Percentiles rank a stretch among this genome's conserved stretches.
These are phyloP conservation scores for Raddia distichophylla DNA, from an alignment of 176 grass and related monocot species.

Conservation along the genomic window DNA sequence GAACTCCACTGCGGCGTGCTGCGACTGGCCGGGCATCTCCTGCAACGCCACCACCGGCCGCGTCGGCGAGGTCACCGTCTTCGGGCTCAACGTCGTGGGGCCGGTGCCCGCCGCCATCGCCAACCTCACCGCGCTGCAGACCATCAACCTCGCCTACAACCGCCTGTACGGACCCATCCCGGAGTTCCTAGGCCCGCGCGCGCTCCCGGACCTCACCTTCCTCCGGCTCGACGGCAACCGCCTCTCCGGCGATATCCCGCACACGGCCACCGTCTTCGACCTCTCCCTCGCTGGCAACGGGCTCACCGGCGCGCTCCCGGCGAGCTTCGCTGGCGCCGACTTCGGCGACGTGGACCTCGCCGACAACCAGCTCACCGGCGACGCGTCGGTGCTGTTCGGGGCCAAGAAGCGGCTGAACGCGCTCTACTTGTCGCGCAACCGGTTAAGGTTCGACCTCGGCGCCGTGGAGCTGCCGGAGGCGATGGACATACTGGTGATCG, in stretches of 20 bases:
- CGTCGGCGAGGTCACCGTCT: slow-evolving; percentile 41
- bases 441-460: slow-evolving; percentile 55
- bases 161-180: slow-evolving; percentile 47
- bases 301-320: slow-evolving; percentile 49
- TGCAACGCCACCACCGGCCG: slow-evolving; percentile 54
- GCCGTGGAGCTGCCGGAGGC: slow-evolving; percentile 49
- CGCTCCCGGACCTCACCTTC: slow-evolving; percentile 46
- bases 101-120: slow-evolving; percentile 45
- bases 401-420: slow-evolving; percentile 49
- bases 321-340: slow-evolving; percentile 29
- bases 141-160: slow-evolving; percentile 60
- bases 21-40: slow-evolving; percentile 50
- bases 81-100: slow-evolving; percentile 50
- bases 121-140: slow-evolving; percentile 47
- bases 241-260: slow-evolving; percentile 46
- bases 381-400: slow-evolving; percentile 67
- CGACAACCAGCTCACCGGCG: slow-evolving; percentile 55
- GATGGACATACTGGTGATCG: slow-evolving; percentile 44
- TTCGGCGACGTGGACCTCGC: slow-evolving; percentile 46
- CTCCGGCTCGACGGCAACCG: slow-evolving; percentile 63
- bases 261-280: slow-evolving; percentile 40
- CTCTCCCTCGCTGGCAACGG: slow-evolving; percentile 48
- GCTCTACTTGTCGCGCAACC: slow-evolving; percentile 48
- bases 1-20: slow-evolving; percentile 49
- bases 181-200: slow-evolving; percentile 37